Evolutionary conservation across 1,284 basidiomycete genomes (phyloP).

Genomic region (Sporisorium sorghi): DNA sequence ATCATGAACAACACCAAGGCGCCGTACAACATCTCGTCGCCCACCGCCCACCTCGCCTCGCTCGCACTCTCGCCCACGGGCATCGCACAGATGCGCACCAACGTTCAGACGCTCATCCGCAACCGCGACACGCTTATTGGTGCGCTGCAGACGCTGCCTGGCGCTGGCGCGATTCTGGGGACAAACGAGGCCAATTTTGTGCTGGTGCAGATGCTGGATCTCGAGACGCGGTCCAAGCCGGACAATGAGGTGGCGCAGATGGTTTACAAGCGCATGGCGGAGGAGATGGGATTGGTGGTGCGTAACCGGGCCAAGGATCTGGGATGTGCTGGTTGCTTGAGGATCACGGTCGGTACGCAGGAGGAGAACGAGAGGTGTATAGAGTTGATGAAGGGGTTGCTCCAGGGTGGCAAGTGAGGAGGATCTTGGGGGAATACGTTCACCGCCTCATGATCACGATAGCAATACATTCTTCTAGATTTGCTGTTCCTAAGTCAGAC

Average conservation of each 20-base stretch:
- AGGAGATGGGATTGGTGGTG: slow-evolving; percentile 88
- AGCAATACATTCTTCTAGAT: neutral
- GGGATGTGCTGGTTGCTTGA: slow-evolving; percentile 87
- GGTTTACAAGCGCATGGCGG: slow-evolving; percentile 85
- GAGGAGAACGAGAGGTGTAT: slow-evolving; percentile 74
- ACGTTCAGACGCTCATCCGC: slow-evolving; percentile 75
- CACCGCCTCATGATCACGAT: slow-evolving; percentile 3
- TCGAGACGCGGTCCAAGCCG: slow-evolving; percentile 71
- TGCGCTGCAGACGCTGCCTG: slow-evolving; percentile 72
- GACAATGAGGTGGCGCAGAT: slow-evolving; percentile 79
- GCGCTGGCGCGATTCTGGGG: slow-evolving; percentile 79
- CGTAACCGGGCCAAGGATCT: slow-evolving; percentile 86
- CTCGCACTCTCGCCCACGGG: slow-evolving; percentile 80
- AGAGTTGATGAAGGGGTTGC: slow-evolving; percentile 55
- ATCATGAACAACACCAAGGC: slow-evolving; percentile 96
- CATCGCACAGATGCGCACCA: slow-evolving; percentile 77
- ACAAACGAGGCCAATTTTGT: slow-evolving; percentile 93
- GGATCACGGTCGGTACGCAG: slow-evolving; percentile 89
- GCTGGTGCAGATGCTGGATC: slow-evolving; percentile 80
- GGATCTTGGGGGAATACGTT: neutral
- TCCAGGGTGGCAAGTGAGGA: slow-evolving; percentile 29
- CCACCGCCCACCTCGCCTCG: slow-evolving; percentile 85
- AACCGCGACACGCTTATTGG: slow-evolving; percentile 75
- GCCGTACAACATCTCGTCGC: slow-evolving; percentile 94
- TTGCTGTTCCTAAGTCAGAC: neutral